phyloP scores from a whole-genome alignment of 2,329 filamentous ascomycete genomes.

The Phyllosticta citriasiana region DNA sequence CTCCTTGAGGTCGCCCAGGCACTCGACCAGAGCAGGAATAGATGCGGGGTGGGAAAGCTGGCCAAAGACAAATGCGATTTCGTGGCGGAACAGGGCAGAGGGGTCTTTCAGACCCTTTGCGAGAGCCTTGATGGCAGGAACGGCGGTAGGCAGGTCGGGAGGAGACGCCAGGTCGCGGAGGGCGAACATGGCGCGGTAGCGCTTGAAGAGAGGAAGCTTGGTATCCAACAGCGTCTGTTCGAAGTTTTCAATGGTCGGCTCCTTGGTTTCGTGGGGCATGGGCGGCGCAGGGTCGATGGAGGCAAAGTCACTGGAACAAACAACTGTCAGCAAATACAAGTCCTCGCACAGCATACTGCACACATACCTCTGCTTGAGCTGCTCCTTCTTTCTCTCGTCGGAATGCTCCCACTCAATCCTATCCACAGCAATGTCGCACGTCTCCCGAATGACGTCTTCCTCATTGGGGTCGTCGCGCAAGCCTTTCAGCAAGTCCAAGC shows the following conservation, averaged over 20 bases:
- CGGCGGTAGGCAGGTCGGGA: slow-evolving; percentile 78
- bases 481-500: slow-evolving; percentile 61
- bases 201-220: slow-evolving; percentile 69
- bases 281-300: slow-evolving; percentile 94
- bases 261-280: slow-evolving; percentile 55
- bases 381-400: slow-evolving; percentile 55
- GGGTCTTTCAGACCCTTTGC: slow-evolving; percentile 76
- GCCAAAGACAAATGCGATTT: slow-evolving; percentile 96
- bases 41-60: slow-evolving; percentile 95
- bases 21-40: slow-evolving; percentile 74
- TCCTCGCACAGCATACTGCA: not conserved
- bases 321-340: not conserved
- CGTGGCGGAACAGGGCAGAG: slow-evolving; percentile 91
- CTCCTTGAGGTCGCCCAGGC: slow-evolving; percentile 70
- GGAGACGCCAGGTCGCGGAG: slow-evolving; percentile 91
- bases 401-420: slow-evolving; percentile 83
- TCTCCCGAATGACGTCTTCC: slow-evolving; percentile 76
- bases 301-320: slow-evolving; percentile 65
- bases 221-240: slow-evolving; percentile 71
- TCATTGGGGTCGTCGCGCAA: slow-evolving; percentile 69
- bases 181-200: slow-evolving; percentile 97
- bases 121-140: slow-evolving; percentile 76
- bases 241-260: slow-evolving; percentile 60
- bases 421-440: slow-evolving; percentile 92
- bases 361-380: slow-evolving; percentile 66